phyloP scores from a whole-genome alignment of 208 protist species.

The Leishmania major region DNA sequence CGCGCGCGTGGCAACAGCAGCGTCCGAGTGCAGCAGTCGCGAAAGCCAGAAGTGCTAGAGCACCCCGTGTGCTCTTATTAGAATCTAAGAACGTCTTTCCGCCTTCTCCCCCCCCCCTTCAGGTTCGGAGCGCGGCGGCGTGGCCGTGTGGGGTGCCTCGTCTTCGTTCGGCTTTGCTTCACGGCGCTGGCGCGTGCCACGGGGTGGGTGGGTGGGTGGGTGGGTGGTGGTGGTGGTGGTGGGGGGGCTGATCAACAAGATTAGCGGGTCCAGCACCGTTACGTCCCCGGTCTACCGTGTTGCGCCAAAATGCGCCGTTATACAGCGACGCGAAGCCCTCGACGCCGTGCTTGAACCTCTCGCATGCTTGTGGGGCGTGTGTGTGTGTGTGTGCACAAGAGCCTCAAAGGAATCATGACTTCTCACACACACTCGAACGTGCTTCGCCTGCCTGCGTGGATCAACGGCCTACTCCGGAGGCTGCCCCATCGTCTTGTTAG shows the following conservation, averaged over 20 bases:
- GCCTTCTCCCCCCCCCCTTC: no score
- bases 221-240: no score
- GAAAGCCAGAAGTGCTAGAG: neutral
- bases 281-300: no score
- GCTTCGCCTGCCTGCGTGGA: constrained; percentile 28
- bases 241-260: neutral
- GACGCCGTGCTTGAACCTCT: constrained; percentile 9
- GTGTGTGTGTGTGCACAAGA: no score
- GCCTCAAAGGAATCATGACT: constrained; percentile 6
- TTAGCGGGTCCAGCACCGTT: neutral
- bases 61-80: neutral
- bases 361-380: constrained; percentile 14
- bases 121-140: neutral
- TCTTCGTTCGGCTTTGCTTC: neutral
- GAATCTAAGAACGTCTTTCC: no score
- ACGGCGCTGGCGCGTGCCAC: neutral
- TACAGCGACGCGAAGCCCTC: neutral
- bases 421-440: neutral
- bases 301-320: neutral
- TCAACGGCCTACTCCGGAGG: constrained; percentile 10
- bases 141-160: neutral
- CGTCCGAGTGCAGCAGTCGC: neutral
- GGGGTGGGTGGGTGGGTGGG: no score
- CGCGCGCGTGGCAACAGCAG: neutral
- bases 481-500: constrained; percentile 13